phyloP scores from a whole-genome alignment of 2,329 filamentous ascomycete genomes.

The Scedosporium minutisporum region DNA sequence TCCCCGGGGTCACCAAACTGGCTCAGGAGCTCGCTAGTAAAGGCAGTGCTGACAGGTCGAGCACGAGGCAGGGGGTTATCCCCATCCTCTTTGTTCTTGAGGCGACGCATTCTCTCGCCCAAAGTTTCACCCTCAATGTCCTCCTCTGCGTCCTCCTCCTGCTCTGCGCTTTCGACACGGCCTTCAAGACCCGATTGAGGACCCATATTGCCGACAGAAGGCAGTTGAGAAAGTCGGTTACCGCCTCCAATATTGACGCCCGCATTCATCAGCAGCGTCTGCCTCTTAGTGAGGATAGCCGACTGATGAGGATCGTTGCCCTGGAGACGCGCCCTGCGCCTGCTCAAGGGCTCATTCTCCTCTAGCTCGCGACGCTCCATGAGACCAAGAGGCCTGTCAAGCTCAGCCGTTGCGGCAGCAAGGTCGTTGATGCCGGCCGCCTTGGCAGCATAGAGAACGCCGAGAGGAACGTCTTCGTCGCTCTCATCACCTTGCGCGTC shows the following conservation, averaged over 20 bases:
- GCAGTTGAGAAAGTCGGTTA: slow-evolving; percentile 16
- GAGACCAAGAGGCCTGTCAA: slow-evolving; percentile 59
- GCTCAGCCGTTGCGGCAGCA: slow-evolving; percentile 38
- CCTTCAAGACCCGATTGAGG: slow-evolving; percentile 14
- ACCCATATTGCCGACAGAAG: slow-evolving; percentile 4
- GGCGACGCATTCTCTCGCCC: slow-evolving; percentile 52
- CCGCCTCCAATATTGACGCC: slow-evolving; percentile 17
- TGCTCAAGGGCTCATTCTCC: slow-evolving; percentile 82
- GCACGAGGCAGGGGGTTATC: slow-evolving; percentile 37
- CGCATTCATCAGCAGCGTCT: slow-evolving; percentile 27
- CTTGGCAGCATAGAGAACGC: slow-evolving; percentile 61
- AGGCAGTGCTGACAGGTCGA: slow-evolving; percentile 53
- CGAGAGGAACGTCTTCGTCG: slow-evolving; percentile 83
- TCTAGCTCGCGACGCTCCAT: slow-evolving; percentile 78
- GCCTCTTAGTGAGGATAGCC: slow-evolving; percentile 25
- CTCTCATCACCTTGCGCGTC: slow-evolving; percentile 37
- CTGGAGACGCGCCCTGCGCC: slow-evolving; percentile 63
- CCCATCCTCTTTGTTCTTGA: slow-evolving; percentile 37
- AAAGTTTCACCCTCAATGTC: slow-evolving; percentile 45
- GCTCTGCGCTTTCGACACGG: slow-evolving; percentile 38
- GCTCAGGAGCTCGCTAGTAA: slow-evolving; percentile 59
- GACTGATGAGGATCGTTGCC: slow-evolving; percentile 39
- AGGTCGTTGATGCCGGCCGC: slow-evolving; percentile 38
- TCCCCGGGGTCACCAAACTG: slow-evolving; percentile 48
- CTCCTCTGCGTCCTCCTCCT: slow-evolving; percentile 33